Percentiles rank a stretch among this genome's conserved stretches.
phyloP scores from a whole-genome alignment of 129 eudicot genomes.

The Artemisia tridentata region DNA sequence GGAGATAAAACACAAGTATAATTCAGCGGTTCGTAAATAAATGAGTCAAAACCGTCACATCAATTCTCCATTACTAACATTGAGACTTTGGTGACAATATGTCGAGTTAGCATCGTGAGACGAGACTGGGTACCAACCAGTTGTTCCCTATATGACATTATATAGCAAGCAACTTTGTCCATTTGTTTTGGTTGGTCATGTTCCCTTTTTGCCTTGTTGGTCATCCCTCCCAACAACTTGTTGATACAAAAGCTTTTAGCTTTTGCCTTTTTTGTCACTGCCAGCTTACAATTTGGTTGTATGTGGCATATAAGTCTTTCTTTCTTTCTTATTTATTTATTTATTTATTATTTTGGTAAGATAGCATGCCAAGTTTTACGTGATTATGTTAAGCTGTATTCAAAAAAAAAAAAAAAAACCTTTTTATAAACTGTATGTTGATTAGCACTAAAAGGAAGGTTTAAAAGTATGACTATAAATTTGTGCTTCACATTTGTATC shows the following conservation, averaged over 20 bases:
- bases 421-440: no score
- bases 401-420: neutral
- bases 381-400: neutral
- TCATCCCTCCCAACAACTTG: neutral
- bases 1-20: no score
- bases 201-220: neutral
- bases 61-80: no score
- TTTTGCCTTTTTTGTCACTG: constrained; percentile 3
- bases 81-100: neutral
- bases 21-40: no score
- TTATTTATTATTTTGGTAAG: neutral
- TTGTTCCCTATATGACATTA: neutral
- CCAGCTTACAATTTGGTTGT: constrained; percentile 4
- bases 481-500: no score
- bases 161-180: constrained; percentile 5
- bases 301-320: neutral
- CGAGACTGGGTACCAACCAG: neutral
- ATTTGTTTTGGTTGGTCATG: constrained; percentile 8
- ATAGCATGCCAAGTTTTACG: neutral
- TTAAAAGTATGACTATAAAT: no score
- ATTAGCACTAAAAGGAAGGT: no score
- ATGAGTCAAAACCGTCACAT: no score
- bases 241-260: neutral
- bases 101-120: neutral
- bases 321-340: neutral